Evolutionary conservation across 2,329 filamentous ascomycete genomes (phyloP).

Genomic region (Fusarium graminum): DNA sequence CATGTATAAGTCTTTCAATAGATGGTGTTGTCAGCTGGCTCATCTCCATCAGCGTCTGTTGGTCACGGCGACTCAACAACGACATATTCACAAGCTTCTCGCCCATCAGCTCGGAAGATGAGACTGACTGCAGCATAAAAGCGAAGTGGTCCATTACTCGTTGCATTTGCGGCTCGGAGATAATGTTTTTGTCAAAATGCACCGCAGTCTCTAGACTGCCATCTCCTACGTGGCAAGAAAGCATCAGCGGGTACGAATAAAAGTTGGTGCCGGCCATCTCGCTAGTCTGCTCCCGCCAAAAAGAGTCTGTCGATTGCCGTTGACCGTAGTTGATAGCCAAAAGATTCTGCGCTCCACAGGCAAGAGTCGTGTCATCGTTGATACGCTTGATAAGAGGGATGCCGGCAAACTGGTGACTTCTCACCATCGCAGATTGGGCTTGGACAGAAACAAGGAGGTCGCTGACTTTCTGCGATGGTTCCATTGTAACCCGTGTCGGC

Average conservation of each 20-base stretch:
- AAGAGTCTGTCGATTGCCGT: conserved; percentile 9
- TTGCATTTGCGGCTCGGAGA: conserved; percentile 24
- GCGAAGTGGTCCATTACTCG: conserved; percentile 42
- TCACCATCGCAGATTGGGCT: conserved; percentile 25
- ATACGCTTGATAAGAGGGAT: conserved; percentile 42
- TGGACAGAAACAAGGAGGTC: conserved; percentile 30
- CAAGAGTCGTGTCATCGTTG: conserved; percentile 28
- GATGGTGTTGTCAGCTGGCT: neutral
- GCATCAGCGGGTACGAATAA: conserved; percentile 46
- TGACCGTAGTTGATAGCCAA: conserved; percentile 39
- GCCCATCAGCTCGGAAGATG: neutral
- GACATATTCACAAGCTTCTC: conserved; percentile 2
- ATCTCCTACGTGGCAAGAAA: conserved; percentile 39
- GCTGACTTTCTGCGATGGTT: conserved; percentile 6
- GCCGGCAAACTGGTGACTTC: conserved; percentile 26
- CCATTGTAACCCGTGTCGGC: conserved; percentile 21
- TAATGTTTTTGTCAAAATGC: conserved; percentile 33
- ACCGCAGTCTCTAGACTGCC: conserved; percentile 38
- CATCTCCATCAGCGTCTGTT: conserved; percentile 13
- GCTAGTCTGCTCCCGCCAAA: conserved; percentile 39
- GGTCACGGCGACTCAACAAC: conserved; percentile 15
- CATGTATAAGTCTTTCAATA: conserved; percentile 15
- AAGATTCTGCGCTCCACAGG: conserved; percentile 43
- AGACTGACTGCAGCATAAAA: conserved; percentile 18
- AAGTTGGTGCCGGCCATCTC: conserved; percentile 47